These are phyloP conservation scores for Dimargaris xerosporica DNA, from an alignment of 192 early-diverging fungal species.

Conservation along the genomic window DNA sequence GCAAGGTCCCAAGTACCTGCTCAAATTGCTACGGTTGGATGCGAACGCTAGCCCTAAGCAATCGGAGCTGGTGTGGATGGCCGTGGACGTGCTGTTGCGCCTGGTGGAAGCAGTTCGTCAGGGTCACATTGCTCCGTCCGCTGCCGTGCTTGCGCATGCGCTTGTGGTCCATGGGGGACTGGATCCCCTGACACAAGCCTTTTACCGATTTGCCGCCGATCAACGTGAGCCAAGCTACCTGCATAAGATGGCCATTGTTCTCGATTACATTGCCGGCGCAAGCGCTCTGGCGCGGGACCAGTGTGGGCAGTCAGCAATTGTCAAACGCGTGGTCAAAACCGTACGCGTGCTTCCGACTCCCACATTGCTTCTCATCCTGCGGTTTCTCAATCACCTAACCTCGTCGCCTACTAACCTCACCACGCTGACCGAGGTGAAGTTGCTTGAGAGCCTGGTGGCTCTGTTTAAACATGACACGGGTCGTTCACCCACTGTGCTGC, in stretches of 20 bases:
- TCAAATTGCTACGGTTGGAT: background rate
- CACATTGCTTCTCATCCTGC: background rate
- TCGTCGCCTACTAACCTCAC: background rate
- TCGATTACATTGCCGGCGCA: background rate
- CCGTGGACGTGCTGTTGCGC: background rate
- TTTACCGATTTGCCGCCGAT: constrained; percentile 4
- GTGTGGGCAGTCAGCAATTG: background rate
- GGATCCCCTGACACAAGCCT: background rate
- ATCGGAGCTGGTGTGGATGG: constrained; percentile 3
- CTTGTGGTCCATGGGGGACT: background rate
- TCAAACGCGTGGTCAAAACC: constrained; percentile 8
- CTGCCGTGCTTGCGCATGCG: background rate
- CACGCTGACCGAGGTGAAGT: background rate
- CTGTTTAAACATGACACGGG: background rate
- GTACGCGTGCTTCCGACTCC: background rate
- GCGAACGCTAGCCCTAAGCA: background rate
- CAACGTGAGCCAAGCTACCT: background rate
- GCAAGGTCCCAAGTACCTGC: background rate
- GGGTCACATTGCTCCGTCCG: background rate
- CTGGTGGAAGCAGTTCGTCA: background rate
- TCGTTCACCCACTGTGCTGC: background rate
- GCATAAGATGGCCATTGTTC: constrained; percentile 2
- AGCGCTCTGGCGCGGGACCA: background rate
- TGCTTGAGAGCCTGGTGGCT: background rate
- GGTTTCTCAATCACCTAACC: background rate